Conservation (phyloP, 2,329 filamentous ascomycete species). For the Coniochaeta prunicola region DNA sequence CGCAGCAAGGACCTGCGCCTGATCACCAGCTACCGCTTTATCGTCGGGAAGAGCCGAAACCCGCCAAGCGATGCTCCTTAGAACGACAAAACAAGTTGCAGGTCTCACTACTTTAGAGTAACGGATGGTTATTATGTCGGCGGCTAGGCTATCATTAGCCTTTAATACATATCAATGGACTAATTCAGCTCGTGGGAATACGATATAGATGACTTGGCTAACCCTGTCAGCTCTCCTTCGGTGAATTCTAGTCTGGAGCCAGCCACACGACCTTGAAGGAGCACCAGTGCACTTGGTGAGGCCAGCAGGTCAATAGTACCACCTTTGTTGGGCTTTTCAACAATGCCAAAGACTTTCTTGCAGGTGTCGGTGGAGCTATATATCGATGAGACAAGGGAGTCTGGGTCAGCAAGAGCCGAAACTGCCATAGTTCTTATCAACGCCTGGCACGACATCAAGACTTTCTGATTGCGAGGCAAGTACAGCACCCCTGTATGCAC, state of each 20-base stretch:
- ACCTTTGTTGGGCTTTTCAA: conserved; percentile 40
- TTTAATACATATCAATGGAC: neutral
- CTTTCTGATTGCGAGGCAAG: no score
- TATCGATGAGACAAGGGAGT: conserved; percentile 45
- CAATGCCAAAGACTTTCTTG: conserved; percentile 43
- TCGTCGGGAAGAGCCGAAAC: conserved; percentile 18
- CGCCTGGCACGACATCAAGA: conserved; percentile 54
- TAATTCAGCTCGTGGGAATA: no score
- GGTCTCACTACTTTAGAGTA: neutral
- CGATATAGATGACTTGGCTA: no score
- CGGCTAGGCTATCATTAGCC: neutral
- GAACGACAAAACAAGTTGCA: neutral
- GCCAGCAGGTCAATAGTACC: conserved; percentile 49
- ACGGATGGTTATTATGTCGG: neutral
- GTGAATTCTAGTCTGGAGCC: conserved; percentile 48
- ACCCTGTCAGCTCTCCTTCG: conserved; percentile 39
- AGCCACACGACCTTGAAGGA: conserved; percentile 57
- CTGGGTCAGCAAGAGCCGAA: conserved; percentile 42
- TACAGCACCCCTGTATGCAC: no score
- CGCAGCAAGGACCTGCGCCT: conserved; percentile 23
- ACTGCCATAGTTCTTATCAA: conserved; percentile 40
- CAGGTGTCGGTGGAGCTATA: conserved; percentile 50
- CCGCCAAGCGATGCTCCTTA: neutral
- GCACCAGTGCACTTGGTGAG: conserved; percentile 55
- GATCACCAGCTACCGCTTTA: conserved; percentile 26